These are phyloP conservation scores for Xerocomellus dryophilus DNA, from an alignment of 768 basidiomycete species.

Conservation along the genomic window DNA sequence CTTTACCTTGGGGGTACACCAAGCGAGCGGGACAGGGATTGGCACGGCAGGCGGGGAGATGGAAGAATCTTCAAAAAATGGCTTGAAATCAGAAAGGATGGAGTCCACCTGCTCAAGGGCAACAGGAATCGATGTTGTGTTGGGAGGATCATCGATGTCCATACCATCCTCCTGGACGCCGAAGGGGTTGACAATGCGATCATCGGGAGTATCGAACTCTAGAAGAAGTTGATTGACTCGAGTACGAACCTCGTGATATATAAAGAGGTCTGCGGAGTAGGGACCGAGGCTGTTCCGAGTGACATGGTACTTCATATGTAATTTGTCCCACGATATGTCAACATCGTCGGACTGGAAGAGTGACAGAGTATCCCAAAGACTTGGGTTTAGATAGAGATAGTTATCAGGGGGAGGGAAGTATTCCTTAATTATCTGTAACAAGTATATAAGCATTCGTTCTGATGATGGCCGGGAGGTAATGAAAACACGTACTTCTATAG, in stretches of 20 bases:
- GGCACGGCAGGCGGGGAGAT: slow-evolving; percentile 32
- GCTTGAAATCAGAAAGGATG: slow-evolving; percentile 46
- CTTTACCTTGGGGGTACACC: slow-evolving; percentile 73
- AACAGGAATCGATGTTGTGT: slow-evolving; percentile 30
- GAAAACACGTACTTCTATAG: slow-evolving; percentile 52
- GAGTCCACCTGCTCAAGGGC: slow-evolving; percentile 47
- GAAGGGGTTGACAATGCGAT: slow-evolving; percentile 17
- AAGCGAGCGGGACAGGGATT: slow-evolving; percentile 46
- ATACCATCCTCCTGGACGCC: slow-evolving; percentile 22
- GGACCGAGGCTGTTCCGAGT: slow-evolving; percentile 66
- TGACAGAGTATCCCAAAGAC: slow-evolving; percentile 52
- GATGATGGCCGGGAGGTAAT: neutral
- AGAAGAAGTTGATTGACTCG: slow-evolving; percentile 42
- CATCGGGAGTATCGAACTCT: slow-evolving; percentile 24
- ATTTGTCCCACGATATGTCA: slow-evolving; percentile 54
- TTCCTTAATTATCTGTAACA: slow-evolving; percentile 51
- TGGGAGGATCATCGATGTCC: slow-evolving; percentile 28
- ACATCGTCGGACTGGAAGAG: slow-evolving; percentile 35
- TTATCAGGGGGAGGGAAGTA: slow-evolving; percentile 50
- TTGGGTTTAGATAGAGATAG: slow-evolving; percentile 57
- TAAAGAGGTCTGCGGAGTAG: slow-evolving; percentile 70
- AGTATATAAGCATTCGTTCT: neutral
- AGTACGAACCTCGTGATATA: slow-evolving; percentile 57
- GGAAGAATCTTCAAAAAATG: slow-evolving; percentile 36
- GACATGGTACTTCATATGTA: slow-evolving; percentile 60